Conservation (phyloP, 352 stramenopile species). For the Saprolegnia parasitica region DNA sequence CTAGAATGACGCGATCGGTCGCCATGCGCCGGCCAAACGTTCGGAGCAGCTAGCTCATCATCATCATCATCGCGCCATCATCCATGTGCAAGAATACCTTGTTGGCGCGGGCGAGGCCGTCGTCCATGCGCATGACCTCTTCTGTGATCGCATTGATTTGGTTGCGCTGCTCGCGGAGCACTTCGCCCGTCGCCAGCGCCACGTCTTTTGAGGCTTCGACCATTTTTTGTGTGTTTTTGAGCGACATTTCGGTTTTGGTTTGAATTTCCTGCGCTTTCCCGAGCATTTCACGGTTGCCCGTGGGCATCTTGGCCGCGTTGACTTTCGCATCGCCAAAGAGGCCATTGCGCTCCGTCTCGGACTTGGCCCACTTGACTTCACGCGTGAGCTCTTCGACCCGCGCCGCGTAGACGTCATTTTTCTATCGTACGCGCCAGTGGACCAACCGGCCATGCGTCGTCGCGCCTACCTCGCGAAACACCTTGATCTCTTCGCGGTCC, state of each 20-base stretch:
- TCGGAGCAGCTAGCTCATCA: constrained; percentile 62
- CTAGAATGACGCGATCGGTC: constrained; percentile 74
- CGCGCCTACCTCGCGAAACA: constrained; percentile 59
- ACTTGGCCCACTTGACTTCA: constrained; percentile 76
- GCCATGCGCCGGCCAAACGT: constrained; percentile 78
- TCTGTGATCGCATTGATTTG: constrained; percentile 86
- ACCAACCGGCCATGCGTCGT: neutral
- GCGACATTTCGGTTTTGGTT: constrained; percentile 77
- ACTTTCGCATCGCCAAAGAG: constrained; percentile 54
- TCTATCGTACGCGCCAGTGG: constrained; percentile 36
- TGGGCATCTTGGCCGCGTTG: constrained; percentile 31
- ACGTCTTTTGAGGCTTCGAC: constrained; percentile 81
- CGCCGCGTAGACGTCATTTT: constrained; percentile 77
- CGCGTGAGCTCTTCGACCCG: constrained; percentile 73
- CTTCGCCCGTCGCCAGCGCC: constrained; percentile 67
- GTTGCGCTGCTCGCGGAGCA: constrained; percentile 70
- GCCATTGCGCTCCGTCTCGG: constrained; percentile 68
- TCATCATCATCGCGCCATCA: neutral
- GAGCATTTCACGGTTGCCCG: constrained; percentile 72
- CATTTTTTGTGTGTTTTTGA: constrained; percentile 83
- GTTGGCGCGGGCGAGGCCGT: constrained; percentile 69
- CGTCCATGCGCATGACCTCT: constrained; percentile 83
- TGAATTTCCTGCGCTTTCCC: constrained; percentile 73
- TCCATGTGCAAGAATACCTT: constrained; percentile 28
- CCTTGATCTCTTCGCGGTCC: constrained; percentile 53